A percentile compares a stretch with the other conserved stretches of the same genome.
Conservation (phyloP, 805 yeast genomes). For the Cyberlindnera misumaiensis region DNA sequence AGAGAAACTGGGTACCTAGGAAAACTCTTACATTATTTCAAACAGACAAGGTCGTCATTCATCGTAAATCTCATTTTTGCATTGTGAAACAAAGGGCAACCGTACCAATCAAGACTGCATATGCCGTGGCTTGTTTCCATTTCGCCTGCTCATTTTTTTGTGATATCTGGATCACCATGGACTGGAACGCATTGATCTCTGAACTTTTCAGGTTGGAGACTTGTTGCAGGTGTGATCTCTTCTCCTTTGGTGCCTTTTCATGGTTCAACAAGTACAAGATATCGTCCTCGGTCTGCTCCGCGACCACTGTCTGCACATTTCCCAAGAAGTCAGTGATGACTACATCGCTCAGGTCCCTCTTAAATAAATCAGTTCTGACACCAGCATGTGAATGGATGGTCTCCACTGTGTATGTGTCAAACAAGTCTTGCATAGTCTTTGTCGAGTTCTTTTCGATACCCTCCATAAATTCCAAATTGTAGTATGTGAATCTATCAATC, state of each 20-base stretch:
- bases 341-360: conserved; percentile 60
- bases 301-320: conserved; percentile 71
- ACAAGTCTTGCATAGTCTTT: conserved; percentile 72
- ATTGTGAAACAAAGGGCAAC: neutral
- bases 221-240: neutral
- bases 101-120: conserved; percentile 1
- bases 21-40: too few relatives aligned
- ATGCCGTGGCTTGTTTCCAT: conserved; percentile 3
- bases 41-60: too few relatives aligned
- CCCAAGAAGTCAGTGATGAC: conserved; percentile 91
- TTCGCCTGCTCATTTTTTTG: neutral
- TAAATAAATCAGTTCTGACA: conserved; percentile 73
- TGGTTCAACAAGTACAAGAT: conserved; percentile 19
- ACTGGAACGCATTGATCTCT: conserved; percentile 13
- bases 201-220: conserved; percentile 10
- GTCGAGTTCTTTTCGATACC: conserved; percentile 68
- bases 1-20: too few relatives aligned
- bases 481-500: conserved; percentile 92
- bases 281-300: conserved; percentile 53
- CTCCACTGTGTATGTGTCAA: conserved; percentile 77
- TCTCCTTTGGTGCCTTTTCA: neutral
- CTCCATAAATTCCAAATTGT: conserved; percentile 83
- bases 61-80: neutral
- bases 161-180: conserved; percentile 11
- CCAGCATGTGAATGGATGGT: conserved; percentile 92